Base-by-base conservation (phyloP, 192 early-diverging fungal genomes). In the Mortierella hygrophila region DNA sequence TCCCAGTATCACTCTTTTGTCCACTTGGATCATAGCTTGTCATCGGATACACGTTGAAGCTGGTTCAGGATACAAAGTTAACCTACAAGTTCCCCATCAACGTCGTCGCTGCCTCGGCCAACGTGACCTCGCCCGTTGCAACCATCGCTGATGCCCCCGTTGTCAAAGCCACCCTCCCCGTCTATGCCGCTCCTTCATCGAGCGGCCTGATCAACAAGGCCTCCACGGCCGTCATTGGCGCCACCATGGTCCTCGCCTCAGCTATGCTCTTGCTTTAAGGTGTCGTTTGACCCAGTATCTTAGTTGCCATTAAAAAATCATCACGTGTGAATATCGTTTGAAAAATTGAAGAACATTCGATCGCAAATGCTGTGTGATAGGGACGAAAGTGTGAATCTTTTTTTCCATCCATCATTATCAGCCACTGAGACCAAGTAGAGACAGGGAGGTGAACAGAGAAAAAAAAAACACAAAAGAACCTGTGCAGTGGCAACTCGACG, bases 1-100 rank as follows among this genome's bases (percentile, higher is more conserved):
- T 35, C 38, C 16, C 20, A 6, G 1, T 41, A 2, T 21, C 68
- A 15, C 8, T 20, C 35, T 23, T 1, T 37, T 35, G 8, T 70
- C 74, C 16, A 6, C 46, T 20, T 20, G 44, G 26, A 26, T 21
- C 40, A 32, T 65, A 86, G 83, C 68, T 86, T 69, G 29, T 72
- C 46, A 75, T 86, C 60, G 84, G 84, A 35, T 81, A 81, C 68
- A 74, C 75, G 9, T 35, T 81, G 72, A 57, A 72, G 35, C 9
- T 77, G 29, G 41, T 72, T 52, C 49, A 32, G 8, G 81, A 81
- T 76, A 72, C 11, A 15, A 77, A 76, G 13, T 57, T 86, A 42
- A 49, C 4, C 37, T 86, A 86, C 79, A 68, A 57, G 18, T 18
- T 68, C 49, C 84, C 84, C n/a, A 41, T 86, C 40, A 86, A 40